These are phyloP conservation scores for Amaranthus palmeri DNA, from an alignment of 148 eudicot genomes.

Conservation along the genomic window DNA sequence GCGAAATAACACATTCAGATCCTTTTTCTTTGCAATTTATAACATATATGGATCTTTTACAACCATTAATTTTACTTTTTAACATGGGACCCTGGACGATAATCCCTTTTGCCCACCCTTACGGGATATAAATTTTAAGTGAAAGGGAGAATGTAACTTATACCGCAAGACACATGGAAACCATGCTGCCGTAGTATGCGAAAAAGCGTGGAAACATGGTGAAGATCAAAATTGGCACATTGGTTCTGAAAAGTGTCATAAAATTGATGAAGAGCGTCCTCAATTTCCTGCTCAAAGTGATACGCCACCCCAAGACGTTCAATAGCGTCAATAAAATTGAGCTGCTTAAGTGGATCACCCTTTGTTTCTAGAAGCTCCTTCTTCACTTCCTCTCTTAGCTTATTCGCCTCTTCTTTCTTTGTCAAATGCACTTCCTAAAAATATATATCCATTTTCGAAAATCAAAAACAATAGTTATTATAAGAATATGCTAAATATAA, in stretches of 20 bases:
- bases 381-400: constrained; percentile 29
- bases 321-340: constrained; percentile 36
- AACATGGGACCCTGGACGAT: too few species aligned
- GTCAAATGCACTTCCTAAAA: constrained; percentile 8
- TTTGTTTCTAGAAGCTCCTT: constrained; percentile 16
- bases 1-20: too few species aligned
- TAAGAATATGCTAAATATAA: neutral
- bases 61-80: too few species aligned
- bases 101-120: too few species aligned
- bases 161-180: constrained; percentile 22
- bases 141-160: neutral
- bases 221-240: constrained; percentile 23
- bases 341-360: constrained; percentile 10
- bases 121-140: too few species aligned
- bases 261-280: constrained; percentile 18
- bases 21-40: too few species aligned
- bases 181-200: constrained; percentile 32
- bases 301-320: constrained; percentile 49
- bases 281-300: constrained; percentile 45
- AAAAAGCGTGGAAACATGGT: constrained; percentile 32
- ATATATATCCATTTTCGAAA: neutral
- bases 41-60: too few species aligned
- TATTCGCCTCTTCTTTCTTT: constrained; percentile 18
- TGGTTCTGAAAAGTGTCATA: constrained; percentile 2
- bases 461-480: neutral